These are phyloP conservation scores for Jamesozyma spencerorum DNA, from an alignment of 805 yeast genomes.

Conservation along the genomic window DNA sequence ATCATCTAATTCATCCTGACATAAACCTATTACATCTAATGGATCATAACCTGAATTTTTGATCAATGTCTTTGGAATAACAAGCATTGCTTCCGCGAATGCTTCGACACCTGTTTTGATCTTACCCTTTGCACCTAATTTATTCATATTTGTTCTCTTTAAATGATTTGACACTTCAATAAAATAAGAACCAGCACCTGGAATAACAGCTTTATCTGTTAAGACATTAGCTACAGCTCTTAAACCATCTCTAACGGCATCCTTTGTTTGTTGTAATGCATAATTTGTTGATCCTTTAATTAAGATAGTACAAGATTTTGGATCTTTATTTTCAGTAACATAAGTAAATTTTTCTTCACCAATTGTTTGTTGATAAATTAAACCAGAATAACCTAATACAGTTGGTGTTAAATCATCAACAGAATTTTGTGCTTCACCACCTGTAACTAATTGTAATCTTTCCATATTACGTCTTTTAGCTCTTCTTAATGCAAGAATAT, in stretches of 20 bases:
- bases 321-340: conserved; percentile 81
- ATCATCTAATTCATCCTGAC: conserved; percentile 55
- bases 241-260: conserved; percentile 94
- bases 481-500: conserved; percentile 88
- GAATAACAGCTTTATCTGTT: conserved; percentile 74
- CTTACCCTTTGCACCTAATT: conserved; percentile 67
- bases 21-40: conserved; percentile 75
- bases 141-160: conserved; percentile 38
- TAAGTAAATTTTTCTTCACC: conserved; percentile 98
- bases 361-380: conserved; percentile 81
- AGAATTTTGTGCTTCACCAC: conserved; percentile 96
- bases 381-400: conserved; percentile 80
- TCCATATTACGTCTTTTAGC: conserved; percentile 99
- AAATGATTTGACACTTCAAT: conserved; percentile 70
- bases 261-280: conserved; percentile 84
- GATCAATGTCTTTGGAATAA: conserved; percentile 87
- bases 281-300: conserved; percentile 91
- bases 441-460: conserved; percentile 89
- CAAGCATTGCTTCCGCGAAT: conserved; percentile 82
- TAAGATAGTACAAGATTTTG: conserved; percentile 82
- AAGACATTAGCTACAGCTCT: conserved; percentile 89
- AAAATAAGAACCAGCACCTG: conserved; percentile 97
- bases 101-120: conserved; percentile 86
- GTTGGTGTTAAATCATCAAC: conserved; percentile 83
- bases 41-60: conserved; percentile 91